Conservation (phyloP, 345 rosid genomes). For the Jatropha curcas region DNA sequence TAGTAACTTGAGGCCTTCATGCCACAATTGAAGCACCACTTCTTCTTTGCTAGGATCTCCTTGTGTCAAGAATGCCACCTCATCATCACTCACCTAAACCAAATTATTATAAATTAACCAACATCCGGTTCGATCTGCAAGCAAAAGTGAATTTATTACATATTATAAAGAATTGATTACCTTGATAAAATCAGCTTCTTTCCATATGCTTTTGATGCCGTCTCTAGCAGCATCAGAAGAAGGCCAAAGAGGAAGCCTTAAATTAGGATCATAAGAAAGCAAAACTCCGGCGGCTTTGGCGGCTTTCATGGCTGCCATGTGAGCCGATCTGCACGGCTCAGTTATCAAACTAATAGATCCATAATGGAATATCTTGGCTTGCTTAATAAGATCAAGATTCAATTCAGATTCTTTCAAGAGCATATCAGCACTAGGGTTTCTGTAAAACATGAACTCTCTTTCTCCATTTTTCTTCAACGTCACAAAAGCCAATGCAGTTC, state of each 20-base stretch:
- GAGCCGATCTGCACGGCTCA: conserved; percentile 69
- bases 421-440: conserved; percentile 82
- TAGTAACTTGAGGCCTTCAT: conserved; percentile 57
- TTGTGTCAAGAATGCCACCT: conserved; percentile 51
- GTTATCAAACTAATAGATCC: conserved; percentile 73
- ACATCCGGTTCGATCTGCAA: no score
- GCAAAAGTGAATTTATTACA: no score
- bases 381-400: conserved; percentile 52
- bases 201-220: conserved; percentile 70
- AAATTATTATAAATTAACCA: no score
- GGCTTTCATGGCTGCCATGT: conserved; percentile 71
- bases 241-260: conserved; percentile 70
- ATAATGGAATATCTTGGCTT: conserved; percentile 65
- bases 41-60: conserved; percentile 59
- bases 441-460: conserved; percentile 73
- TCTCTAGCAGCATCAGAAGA: conserved; percentile 55
- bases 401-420: conserved; percentile 61
- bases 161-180: not conserved
- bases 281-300: conserved; percentile 55
- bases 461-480: conserved; percentile 58
- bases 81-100: conserved; percentile 56
- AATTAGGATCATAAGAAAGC: conserved; percentile 70
- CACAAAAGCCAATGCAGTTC: conserved; percentile 72
- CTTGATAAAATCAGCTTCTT: conserved; percentile 62
- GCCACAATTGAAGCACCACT: conserved; percentile 50